A percentile compares a stretch with the other conserved stretches of the same genome.
These are phyloP conservation scores for Wickerhamiella allomyrinae DNA, from an alignment of 805 yeast species.

Conservation along the genomic window DNA sequence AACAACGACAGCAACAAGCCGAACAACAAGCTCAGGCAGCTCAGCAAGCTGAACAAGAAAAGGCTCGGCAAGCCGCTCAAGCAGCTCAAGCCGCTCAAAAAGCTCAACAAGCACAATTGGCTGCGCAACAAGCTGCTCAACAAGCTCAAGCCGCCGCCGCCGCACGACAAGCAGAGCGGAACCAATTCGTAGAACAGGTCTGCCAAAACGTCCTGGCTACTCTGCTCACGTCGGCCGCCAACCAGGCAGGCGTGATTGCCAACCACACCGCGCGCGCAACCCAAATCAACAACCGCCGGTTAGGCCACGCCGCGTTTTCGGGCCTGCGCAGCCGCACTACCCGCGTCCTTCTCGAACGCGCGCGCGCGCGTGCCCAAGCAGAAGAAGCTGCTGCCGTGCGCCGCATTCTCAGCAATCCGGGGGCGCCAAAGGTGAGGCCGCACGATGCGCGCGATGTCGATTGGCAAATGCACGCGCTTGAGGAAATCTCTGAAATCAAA, in stretches of 20 bases:
- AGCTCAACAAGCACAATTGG: background rate
- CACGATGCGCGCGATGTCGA: too few species aligned
- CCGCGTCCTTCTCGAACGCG: background rate
- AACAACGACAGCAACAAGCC: background rate
- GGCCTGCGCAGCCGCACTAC: background rate
- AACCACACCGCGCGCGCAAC: background rate
- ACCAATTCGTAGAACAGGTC: conserved; percentile 2
- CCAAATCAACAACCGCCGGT: background rate
- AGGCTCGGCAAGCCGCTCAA: conserved; percentile 2
- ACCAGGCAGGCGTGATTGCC: background rate
- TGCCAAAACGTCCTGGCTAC: background rate
- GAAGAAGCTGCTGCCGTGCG: background rate
- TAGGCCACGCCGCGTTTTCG: background rate
- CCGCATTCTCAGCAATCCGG: background rate
- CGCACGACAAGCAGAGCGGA: conserved; percentile 2
- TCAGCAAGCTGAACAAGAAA: background rate
- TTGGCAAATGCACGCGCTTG: too few species aligned
- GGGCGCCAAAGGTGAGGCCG: background rate
- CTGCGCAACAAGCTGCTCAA: conserved; percentile 51
- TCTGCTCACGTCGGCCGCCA: background rate
- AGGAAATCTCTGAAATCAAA: too few species aligned
- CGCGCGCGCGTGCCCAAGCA: background rate
- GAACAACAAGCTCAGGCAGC: background rate
- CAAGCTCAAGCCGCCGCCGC: conserved; percentile 51
- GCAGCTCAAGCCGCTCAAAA: too few species aligned